Conservation (phyloP, 331 rosid species). For the Malus hybrid region DNA sequence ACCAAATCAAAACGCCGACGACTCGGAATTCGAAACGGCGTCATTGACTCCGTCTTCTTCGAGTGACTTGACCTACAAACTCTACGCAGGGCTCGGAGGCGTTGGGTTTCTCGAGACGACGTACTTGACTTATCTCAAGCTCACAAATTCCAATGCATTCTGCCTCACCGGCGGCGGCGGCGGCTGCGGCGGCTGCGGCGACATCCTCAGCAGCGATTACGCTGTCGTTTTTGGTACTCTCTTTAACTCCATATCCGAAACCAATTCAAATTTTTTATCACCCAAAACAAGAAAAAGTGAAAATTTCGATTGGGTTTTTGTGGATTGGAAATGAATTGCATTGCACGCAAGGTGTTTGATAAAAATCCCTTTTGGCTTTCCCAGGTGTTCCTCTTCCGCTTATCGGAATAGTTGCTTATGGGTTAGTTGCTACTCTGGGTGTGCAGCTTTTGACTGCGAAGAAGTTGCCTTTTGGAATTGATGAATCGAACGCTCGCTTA, state of each 20-base stretch:
- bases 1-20: constrained; percentile 24
- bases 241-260: background rate
- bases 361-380: constrained; percentile 25
- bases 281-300: background rate
- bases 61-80: constrained; percentile 31
- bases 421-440: constrained; percentile 53
- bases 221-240: constrained; percentile 68
- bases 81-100: constrained; percentile 49
- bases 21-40: constrained; percentile 24
- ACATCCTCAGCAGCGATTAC: constrained; percentile 70
- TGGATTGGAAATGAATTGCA: background rate
- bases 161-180: constrained; percentile 62
- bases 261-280: background rate
- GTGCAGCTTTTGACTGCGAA: constrained; percentile 39
- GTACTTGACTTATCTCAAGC: constrained; percentile 67
- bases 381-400: constrained; percentile 86
- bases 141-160: constrained; percentile 60
- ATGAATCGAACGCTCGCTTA: constrained; percentile 40
- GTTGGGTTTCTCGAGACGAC: constrained; percentile 74
- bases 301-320: background rate
- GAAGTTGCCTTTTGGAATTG: constrained; percentile 50
- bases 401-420: constrained; percentile 76
- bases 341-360: constrained; percentile 22
- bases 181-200: constrained; percentile 56
- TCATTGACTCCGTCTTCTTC: constrained; percentile 15